Conservation (phyloP, 78 protist genomes). For the slime mould (Dictyostelium discoideum) region DNA sequence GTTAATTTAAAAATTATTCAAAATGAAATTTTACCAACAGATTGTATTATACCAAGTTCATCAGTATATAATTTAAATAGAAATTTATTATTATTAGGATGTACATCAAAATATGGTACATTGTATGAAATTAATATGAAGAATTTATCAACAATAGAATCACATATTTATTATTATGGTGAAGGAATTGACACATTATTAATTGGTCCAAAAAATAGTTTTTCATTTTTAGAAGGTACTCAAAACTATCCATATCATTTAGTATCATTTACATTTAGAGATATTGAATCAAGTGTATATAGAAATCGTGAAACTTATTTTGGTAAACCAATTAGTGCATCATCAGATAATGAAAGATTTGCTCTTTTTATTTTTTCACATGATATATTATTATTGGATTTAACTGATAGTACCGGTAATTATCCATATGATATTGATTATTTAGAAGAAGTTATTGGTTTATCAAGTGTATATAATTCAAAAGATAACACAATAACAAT, state of each 20-base stretch:
- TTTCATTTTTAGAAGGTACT: conserved; percentile 11
- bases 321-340: not conserved
- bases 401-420: not conserved
- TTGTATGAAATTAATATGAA: not conserved
- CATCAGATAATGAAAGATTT: not conserved
- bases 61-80: not conserved
- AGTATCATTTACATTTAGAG: not conserved
- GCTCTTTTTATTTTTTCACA: not conserved
- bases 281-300: not conserved
- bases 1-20: not conserved
- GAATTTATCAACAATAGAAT: not conserved
- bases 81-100: not conserved
- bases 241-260: not conserved
- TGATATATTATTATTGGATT: not conserved
- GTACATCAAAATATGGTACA: not conserved
- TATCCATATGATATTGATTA: not conserved
- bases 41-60: not conserved
- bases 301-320: not conserved
- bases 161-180: not conserved
- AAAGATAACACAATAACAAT: not conserved
- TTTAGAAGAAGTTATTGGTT: not conserved
- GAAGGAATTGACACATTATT: not conserved
- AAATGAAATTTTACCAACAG: not conserved
- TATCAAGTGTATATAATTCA: not conserved
- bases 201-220: not conserved